A percentile compares a stretch with the other conserved stretches of the same genome.
phyloP scores from a whole-genome alignment of 1,284 basidiomycete species.

The Cryptococcus jaspeensis region DNA sequence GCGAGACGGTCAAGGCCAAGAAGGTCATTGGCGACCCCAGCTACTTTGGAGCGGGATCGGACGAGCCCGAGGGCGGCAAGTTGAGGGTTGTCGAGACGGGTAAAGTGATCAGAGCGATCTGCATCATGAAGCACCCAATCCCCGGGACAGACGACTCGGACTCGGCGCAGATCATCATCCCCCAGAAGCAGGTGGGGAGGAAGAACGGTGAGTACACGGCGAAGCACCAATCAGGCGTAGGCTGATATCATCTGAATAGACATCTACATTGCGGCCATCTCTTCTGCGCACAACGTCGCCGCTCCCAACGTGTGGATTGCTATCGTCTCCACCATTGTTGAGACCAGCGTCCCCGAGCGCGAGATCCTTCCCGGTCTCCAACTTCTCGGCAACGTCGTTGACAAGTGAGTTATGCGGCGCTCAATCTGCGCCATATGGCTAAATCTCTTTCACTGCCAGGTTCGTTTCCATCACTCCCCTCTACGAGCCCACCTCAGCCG shows the following conservation, averaged over 20 bases:
- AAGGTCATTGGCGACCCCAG: conserved; percentile 97
- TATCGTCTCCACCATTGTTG: conserved; percentile 97
- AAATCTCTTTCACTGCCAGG: conserved; percentile 54
- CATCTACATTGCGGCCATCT: conserved; percentile 98
- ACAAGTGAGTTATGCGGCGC: conserved; percentile 67
- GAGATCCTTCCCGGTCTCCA: conserved; percentile 90
- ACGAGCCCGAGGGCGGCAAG: conserved; percentile 62
- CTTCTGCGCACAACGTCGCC: conserved; percentile 94
- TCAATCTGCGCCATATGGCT: background rate
- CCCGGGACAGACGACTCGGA: conserved; percentile 95
- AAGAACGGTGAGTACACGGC: conserved; percentile 72
- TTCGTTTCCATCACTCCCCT: conserved; percentile 87
- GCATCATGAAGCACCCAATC: conserved; percentile 96
- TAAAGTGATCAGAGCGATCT: conserved; percentile 95
- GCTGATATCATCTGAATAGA: conserved; percentile 57
- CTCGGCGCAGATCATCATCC: conserved; percentile 96
- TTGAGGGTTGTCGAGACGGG: conserved; percentile 85
- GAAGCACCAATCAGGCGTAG: background rate
- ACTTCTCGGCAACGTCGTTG: conserved; percentile 87
- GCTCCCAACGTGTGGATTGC: conserved; percentile 93
- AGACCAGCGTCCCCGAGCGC: conserved; percentile 87
- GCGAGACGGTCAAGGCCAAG: conserved; percentile 95
- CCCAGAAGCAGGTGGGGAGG: conserved; percentile 94
- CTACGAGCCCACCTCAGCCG: conserved; percentile 83
- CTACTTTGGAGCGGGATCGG: conserved; percentile 85